Evolutionary conservation across 192 early-diverging fungal species (phyloP).

Genomic region (Diversispora epigaea): DNA sequence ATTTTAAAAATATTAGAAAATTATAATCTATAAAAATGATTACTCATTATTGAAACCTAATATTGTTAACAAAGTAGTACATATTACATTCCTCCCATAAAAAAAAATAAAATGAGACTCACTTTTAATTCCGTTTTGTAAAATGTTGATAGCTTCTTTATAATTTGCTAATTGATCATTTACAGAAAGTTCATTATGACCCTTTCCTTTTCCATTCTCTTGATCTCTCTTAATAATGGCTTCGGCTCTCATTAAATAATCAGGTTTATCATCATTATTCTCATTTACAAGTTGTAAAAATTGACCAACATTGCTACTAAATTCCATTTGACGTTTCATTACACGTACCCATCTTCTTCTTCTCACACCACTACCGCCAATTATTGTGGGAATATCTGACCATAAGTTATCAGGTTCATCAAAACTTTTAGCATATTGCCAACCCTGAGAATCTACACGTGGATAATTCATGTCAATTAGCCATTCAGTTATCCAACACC

Average conservation of each 20-base stretch:
- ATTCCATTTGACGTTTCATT: constrained; percentile 66
- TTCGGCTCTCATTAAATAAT: constrained; percentile 32
- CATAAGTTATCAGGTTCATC: constrained; percentile 55
- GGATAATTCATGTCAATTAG: constrained; percentile 64
- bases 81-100: background rate
- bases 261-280: background rate
- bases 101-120: constrained; percentile 16
- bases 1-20: background rate
- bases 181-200: background rate
- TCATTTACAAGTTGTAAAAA: background rate
- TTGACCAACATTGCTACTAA: background rate
- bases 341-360: constrained; percentile 76
- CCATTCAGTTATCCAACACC: constrained; percentile 88
- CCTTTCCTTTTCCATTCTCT: constrained; percentile 4
- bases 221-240: constrained; percentile 11
- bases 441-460: constrained; percentile 62
- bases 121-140: constrained; percentile 68
- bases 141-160: constrained; percentile 61
- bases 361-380: constrained; percentile 59
- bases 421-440: constrained; percentile 69
- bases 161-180: constrained; percentile 47
- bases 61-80: too few species aligned
- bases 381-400: constrained; percentile 46
- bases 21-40: background rate
- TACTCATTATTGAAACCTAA: background rate